Evolutionary conservation across 2,329 filamentous ascomycete genomes (phyloP).

Genomic region (Aspergillus uvarum): DNA sequence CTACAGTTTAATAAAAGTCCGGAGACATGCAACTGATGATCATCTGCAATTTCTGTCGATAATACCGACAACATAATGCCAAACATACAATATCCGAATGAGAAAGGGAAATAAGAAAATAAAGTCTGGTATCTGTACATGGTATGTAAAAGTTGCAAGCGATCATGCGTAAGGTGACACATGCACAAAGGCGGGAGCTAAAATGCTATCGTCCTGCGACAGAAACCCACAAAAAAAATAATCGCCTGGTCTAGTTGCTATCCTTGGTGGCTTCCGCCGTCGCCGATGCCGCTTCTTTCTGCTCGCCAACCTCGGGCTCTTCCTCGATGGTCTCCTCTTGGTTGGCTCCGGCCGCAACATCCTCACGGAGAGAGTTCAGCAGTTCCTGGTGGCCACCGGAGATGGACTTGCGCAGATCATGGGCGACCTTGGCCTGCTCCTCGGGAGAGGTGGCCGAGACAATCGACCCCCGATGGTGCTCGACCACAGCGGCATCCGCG

Average conservation of each 20-base stretch:
- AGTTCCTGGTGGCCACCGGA: conserved; percentile 29
- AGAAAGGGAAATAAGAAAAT: conserved; percentile 5
- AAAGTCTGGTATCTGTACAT: conserved; percentile 18
- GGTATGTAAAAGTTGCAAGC: conserved; percentile 9
- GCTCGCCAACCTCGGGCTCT: conserved; percentile 15
- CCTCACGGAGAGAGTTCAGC: conserved; percentile 31
- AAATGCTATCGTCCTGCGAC: too few relatives aligned
- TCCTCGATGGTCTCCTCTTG: conserved; percentile 29
- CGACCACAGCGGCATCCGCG: conserved; percentile 40
- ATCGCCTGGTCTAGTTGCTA: background rate
- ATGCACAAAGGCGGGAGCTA: too few relatives aligned
- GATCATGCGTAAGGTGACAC: background rate
- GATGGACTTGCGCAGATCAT: conserved; percentile 41
- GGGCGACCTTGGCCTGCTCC: conserved; percentile 36
- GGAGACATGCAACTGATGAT: background rate
- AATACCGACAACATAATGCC: background rate
- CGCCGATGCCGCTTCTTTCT: background rate
- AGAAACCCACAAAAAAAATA: background rate
- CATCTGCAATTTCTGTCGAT: background rate
- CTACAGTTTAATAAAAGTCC: background rate
- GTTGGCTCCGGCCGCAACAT: conserved; percentile 25
- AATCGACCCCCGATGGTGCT: conserved; percentile 40
- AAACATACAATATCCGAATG: conserved; percentile 4
- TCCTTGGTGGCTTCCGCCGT: background rate
- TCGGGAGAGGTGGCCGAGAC: conserved; percentile 35